Conservation (phyloP, 257 asterid genomes). For the Nemophila menziesii region DNA sequence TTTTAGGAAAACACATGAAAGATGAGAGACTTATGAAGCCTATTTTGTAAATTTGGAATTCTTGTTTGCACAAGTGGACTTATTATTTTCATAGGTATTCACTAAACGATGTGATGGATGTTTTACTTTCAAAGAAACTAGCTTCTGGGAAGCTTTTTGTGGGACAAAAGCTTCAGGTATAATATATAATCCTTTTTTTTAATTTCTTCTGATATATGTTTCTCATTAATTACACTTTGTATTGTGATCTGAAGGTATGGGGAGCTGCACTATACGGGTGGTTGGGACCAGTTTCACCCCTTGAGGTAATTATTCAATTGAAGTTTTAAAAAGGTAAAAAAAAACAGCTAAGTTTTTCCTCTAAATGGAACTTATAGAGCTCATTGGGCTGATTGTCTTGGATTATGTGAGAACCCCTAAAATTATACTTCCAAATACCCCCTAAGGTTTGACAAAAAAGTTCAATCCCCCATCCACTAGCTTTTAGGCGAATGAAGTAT, state of each 20-base stretch:
- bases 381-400: slow-evolving; percentile 94
- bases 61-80: too few species aligned
- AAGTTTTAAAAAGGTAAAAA: slow-evolving; percentile 42
- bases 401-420: slow-evolving; percentile 56
- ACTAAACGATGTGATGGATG: slow-evolving; percentile 65
- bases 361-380: slow-evolving; percentile 88
- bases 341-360: slow-evolving; percentile 47
- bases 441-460: too few species aligned
- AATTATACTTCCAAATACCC: slow-evolving; percentile 4
- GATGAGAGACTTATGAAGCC: too few species aligned
- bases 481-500: slow-evolving; percentile 77
- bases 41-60: too few species aligned
- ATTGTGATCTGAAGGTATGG: slow-evolving; percentile 72
- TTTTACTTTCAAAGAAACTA: slow-evolving; percentile 51
- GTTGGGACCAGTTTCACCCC: slow-evolving; percentile 75
- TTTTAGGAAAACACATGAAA: too few species aligned
- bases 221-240: slow-evolving; percentile 39
- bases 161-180: slow-evolving; percentile 93
- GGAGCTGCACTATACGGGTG: slow-evolving; percentile 91
- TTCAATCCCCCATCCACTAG: slow-evolving; percentile 65
- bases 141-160: slow-evolving; percentile 69
- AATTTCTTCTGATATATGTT: slow-evolving; percentile 14
- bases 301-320: slow-evolving; percentile 48
- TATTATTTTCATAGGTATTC: slow-evolving; percentile 51
- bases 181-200: slow-evolving; percentile 14